A percentile compares a stretch with the other conserved stretches of the same genome.
Conservation (phyloP, 2,329 filamentous ascomycete genomes). For the Leptodontidium sp. region DNA sequence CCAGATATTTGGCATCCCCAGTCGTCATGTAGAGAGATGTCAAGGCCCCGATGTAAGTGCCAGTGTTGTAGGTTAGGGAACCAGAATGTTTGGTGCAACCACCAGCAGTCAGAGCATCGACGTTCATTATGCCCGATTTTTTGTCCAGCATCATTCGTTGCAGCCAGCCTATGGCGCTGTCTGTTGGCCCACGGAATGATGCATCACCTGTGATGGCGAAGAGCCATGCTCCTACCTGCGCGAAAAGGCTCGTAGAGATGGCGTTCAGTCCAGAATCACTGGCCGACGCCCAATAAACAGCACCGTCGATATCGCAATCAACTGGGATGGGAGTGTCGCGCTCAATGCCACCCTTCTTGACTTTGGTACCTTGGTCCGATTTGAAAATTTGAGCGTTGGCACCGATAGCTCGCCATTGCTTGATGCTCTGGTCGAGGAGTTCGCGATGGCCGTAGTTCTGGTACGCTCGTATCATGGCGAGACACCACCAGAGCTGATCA, state of each 20-base stretch:
- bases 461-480: conserved; percentile 31
- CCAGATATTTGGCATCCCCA: conserved; percentile 24
- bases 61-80: conserved; percentile 33
- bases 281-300: conserved; percentile 29
- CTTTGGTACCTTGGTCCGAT: conserved; percentile 24
- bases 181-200: conserved; percentile 23
- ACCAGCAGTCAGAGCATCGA: conserved; percentile 20
- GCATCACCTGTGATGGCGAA: conserved; percentile 21
- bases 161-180: conserved; percentile 25
- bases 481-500: conserved; percentile 34
- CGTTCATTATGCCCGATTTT: conserved; percentile 21
- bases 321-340: conserved; percentile 23
- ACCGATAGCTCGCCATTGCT: conserved; percentile 29
- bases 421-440: conserved; percentile 21
- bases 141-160: conserved; percentile 28
- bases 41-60: conserved; percentile 31
- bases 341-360: conserved; percentile 25
- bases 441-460: conserved; percentile 24
- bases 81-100: conserved; percentile 23
- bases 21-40: conserved; percentile 29
- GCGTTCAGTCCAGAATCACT: conserved; percentile 25
- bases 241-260: conserved; percentile 31
- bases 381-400: conserved; percentile 26
- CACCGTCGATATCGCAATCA: conserved; percentile 29
- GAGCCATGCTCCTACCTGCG: conserved; percentile 29